Conservation (phyloP, 2,329 filamentous ascomycete species). For the Exophiala spinifera region DNA sequence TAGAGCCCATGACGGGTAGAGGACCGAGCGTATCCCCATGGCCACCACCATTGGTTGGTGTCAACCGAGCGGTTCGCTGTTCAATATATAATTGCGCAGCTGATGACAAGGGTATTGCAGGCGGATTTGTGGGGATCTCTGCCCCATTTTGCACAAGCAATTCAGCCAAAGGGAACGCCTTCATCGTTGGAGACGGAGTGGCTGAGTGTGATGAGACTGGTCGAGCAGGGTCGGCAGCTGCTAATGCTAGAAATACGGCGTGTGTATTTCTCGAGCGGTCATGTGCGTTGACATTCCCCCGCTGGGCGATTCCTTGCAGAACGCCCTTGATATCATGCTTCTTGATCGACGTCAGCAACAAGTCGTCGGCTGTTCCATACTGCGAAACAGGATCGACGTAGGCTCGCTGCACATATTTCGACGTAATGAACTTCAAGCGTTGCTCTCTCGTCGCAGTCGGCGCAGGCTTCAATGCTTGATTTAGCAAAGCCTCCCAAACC, state of each 20-base stretch:
- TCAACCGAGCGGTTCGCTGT: slow-evolving; percentile 55
- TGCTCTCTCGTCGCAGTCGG: slow-evolving; percentile 82
- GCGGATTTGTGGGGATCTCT: slow-evolving; percentile 71
- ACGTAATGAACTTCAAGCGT: slow-evolving; percentile 88
- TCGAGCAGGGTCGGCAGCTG: slow-evolving; percentile 84
- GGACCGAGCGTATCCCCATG: slow-evolving; percentile 60
- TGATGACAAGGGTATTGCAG: slow-evolving; percentile 78
- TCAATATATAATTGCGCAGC: slow-evolving; percentile 82
- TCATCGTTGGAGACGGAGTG: slow-evolving; percentile 37
- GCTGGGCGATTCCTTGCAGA: slow-evolving; percentile 81
- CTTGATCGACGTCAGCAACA: slow-evolving; percentile 87
- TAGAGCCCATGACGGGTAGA: slow-evolving; percentile 51
- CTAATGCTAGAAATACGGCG: slow-evolving; percentile 83
- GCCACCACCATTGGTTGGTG: slow-evolving; percentile 44
- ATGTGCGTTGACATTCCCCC: slow-evolving; percentile 79
- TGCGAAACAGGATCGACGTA: slow-evolving; percentile 74
- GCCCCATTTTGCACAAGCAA: slow-evolving; percentile 90
- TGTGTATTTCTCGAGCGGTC: slow-evolving; percentile 88
- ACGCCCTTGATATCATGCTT: slow-evolving; percentile 93
- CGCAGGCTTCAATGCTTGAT: slow-evolving; percentile 68
- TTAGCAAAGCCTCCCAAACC: slow-evolving; percentile 88
- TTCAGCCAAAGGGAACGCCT: slow-evolving; percentile 85
- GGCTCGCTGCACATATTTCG: slow-evolving; percentile 83
- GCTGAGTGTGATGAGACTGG: slow-evolving; percentile 50
- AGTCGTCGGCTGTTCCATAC: slow-evolving; percentile 78